Evolutionary conservation across 345 rosid genomes (phyloP), one percentile per base, ranked within the genome.

Genomic region (Gynandropsis gynandra): DNA sequence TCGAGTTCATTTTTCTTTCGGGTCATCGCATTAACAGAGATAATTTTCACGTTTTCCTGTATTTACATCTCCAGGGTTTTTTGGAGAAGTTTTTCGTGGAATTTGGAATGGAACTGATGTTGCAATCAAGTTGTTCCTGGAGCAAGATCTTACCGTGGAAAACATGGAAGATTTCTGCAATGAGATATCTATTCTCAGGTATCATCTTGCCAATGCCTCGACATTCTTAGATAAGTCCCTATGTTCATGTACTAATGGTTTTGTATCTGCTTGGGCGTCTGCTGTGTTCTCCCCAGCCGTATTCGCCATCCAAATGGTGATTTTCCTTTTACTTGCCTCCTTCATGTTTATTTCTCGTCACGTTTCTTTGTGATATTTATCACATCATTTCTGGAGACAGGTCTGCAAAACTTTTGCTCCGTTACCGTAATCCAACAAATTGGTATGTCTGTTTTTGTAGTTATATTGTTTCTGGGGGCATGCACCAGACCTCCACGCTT

Each of bases 111-210:
- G 99, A 61, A 93, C 97, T 27, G 95, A 93, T 53, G 99, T 93
- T 61, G 99, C 99, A 39, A 85, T 85, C 71, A 93, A 93, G 80
- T 77, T 88, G 69, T 88, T 93, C 64, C 71, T 93, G 57, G 97
- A 88, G 80, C 97, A 93, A 70, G 96, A 93, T 80, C 81, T 93
- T 40, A 93, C 96, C 41, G 83, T 82, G 11, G 98, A 90, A 67
- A 90, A 87, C 69, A 87, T 90, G 98, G 89, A 87, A 69, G 96
- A 90, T 59, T 93, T 93, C 66, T 85, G 99, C 76, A 93, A 93
- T 38, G 99, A 88, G 77, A 88, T 93, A 72, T 83, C 96, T 27
- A 93, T 93, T 63, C 85, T 93, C 44, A 83, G 99, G 99, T 88
- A 63, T 60, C 45, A 47, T 57, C 52, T 56, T 47, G 15, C 16